phyloP scores from a whole-genome alignment of 192 early-diverging fungal species.

The Umbelopsis isabellina region DNA sequence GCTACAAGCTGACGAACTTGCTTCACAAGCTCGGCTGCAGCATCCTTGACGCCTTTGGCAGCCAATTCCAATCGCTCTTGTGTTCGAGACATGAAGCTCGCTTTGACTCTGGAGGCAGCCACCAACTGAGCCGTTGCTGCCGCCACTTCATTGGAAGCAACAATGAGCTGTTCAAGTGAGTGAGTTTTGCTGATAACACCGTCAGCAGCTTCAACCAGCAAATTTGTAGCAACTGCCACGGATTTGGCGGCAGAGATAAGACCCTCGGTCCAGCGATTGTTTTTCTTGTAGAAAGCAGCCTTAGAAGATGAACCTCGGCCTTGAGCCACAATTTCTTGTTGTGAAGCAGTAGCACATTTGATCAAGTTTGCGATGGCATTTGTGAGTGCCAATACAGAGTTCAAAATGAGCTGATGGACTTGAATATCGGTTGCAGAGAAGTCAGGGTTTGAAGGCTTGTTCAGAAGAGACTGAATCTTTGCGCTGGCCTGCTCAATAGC shows the following conservation, averaged over 20 bases:
- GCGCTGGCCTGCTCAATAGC: slow-evolving; percentile 91
- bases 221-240: slow-evolving; percentile 90
- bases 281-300: slow-evolving; percentile 97
- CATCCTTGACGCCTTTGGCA: slow-evolving; percentile 91
- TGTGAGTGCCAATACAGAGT: slow-evolving; percentile 91
- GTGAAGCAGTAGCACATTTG: slow-evolving; percentile 89
- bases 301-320: slow-evolving; percentile 79
- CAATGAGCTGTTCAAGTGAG: slow-evolving; percentile 92
- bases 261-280: slow-evolving; percentile 99
- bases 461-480: slow-evolving; percentile 79
- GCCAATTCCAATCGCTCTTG: slow-evolving; percentile 95
- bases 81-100: slow-evolving; percentile 87
- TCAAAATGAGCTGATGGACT: slow-evolving; percentile 88
- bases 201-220: slow-evolving; percentile 93
- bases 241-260: slow-evolving; percentile 96
- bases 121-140: slow-evolving; percentile 97
- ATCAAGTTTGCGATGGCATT: slow-evolving; percentile 95
- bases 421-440: slow-evolving; percentile 78
- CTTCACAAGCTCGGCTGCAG: slow-evolving; percentile 86
- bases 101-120: slow-evolving; percentile 94
- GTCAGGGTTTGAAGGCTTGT: slow-evolving; percentile 72
- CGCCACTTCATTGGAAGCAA: slow-evolving; percentile 96
- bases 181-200: slow-evolving; percentile 91
- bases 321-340: slow-evolving; percentile 97
- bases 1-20: slow-evolving; percentile 86